Percentiles rank a stretch among this genome's conserved stretches.
These are phyloP conservation scores for Rhodocollybia butyracea DNA, from an alignment of 768 basidiomycete species.

Conservation along the genomic window DNA sequence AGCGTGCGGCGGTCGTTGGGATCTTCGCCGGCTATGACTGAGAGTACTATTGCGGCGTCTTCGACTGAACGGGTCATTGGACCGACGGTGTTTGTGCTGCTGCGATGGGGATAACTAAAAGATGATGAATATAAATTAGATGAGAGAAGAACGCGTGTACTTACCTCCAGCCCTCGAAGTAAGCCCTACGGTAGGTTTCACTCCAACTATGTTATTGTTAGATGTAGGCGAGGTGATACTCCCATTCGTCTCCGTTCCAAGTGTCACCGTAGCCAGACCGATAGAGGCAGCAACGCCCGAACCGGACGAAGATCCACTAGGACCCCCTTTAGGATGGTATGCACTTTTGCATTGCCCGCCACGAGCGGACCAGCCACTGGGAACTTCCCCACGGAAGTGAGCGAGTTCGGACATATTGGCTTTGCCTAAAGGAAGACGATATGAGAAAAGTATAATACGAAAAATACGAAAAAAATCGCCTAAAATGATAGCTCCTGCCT, in stretches of 20 bases:
- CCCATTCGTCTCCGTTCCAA: slow-evolving; percentile 50
- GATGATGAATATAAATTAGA: neutral
- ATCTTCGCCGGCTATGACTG: slow-evolving; percentile 41
- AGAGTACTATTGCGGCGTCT: slow-evolving; percentile 35
- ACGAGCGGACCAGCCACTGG: slow-evolving; percentile 58
- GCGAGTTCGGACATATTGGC: slow-evolving; percentile 56
- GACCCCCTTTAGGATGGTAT: slow-evolving; percentile 37
- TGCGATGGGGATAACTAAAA: slow-evolving; percentile 41
- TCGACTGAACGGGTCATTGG: slow-evolving; percentile 32
- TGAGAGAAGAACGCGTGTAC: slow-evolving; percentile 27
- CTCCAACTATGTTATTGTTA: slow-evolving; percentile 38
- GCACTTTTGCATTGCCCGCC: slow-evolving; percentile 40
- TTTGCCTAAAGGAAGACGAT: slow-evolving; percentile 35
- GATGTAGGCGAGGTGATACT: slow-evolving; percentile 42
- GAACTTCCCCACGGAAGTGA: slow-evolving; percentile 41
- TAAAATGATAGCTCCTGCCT: slow-evolving; percentile 43
- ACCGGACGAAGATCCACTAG: slow-evolving; percentile 40
- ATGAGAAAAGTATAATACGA: neutral
- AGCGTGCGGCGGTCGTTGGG: slow-evolving; percentile 37
- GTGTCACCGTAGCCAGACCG: slow-evolving; percentile 33
- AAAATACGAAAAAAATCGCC: slow-evolving; percentile 19
- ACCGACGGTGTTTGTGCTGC: slow-evolving; percentile 36
- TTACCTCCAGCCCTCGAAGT: slow-evolving; percentile 37
- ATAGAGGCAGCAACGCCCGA: slow-evolving; percentile 36
- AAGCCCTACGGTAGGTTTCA: slow-evolving; percentile 37